These are phyloP conservation scores for Trypanosoma caninum DNA, from an alignment of 208 protist species.

Conservation along the genomic window DNA sequence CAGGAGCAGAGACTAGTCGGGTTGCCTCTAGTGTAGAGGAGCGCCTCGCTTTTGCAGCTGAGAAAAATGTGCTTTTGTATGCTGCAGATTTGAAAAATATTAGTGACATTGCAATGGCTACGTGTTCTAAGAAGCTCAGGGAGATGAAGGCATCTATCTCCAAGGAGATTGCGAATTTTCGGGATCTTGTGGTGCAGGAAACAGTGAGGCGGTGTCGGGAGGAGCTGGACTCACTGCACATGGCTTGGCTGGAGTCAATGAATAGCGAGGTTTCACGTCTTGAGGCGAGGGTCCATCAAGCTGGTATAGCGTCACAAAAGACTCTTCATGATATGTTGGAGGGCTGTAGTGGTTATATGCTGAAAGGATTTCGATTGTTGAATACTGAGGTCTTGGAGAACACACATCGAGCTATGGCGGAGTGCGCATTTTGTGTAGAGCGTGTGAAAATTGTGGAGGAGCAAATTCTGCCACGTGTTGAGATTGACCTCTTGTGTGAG, in stretches of 20 bases:
- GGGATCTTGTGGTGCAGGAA: constrained; percentile 33
- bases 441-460: constrained; percentile 29
- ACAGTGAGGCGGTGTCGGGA: constrained; percentile 38
- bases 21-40: constrained; percentile 22
- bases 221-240: constrained; percentile 52
- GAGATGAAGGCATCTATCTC: constrained; percentile 35
- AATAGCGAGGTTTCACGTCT: constrained; percentile 33
- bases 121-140: constrained; percentile 56
- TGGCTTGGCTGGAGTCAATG: constrained; percentile 32
- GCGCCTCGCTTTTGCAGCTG: constrained; percentile 42
- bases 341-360: constrained; percentile 39
- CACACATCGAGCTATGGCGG: constrained; percentile 22
- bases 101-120: constrained; percentile 59
- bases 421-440: constrained; percentile 30
- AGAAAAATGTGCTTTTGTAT: constrained; percentile 58
- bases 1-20: not conserved
- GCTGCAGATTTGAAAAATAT: constrained; percentile 53
- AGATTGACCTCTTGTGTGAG: constrained; percentile 26
- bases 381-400: constrained; percentile 24
- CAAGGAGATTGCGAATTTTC: constrained; percentile 48
- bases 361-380: constrained; percentile 31
- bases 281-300: constrained; percentile 41
- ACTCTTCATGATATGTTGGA: constrained; percentile 36
- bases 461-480: constrained; percentile 24
- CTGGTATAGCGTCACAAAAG: constrained; percentile 25